Evolutionary conservation across 2,329 filamentous ascomycete genomes (phyloP).

Genomic region (Didymella glomerata): DNA sequence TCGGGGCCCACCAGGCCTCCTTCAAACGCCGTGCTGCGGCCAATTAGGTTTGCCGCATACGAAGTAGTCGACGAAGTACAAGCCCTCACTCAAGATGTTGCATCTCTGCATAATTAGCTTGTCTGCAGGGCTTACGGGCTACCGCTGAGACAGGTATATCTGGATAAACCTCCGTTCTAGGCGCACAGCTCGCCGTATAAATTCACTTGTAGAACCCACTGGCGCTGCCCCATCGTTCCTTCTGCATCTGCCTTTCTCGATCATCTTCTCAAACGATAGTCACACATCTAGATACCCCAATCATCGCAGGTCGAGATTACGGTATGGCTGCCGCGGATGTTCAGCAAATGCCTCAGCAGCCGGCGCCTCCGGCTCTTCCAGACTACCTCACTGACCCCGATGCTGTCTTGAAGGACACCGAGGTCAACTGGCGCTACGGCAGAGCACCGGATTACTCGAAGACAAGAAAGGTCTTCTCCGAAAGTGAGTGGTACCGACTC

Average conservation of each 20-base stretch:
- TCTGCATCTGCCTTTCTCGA: not conserved
- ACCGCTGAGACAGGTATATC: slow-evolving; percentile 4
- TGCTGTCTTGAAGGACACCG: slow-evolving; percentile 63
- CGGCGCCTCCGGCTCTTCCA: slow-evolving; percentile 56
- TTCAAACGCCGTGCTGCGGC: slow-evolving; percentile 10
- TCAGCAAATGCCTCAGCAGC: slow-evolving; percentile 35
- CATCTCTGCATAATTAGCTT: slow-evolving; percentile 17
- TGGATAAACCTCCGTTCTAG: slow-evolving; percentile 12
- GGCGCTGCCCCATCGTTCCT: not conserved
- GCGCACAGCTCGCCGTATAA: slow-evolving; percentile 3
- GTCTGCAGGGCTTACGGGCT: slow-evolving; percentile 13
- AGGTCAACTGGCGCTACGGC: slow-evolving; percentile 68
- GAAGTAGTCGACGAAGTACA: slow-evolving; percentile 5
- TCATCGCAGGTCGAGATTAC: slow-evolving; percentile 8
- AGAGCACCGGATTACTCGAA: slow-evolving; percentile 70
- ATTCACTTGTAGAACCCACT: not conserved
- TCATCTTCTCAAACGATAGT: not conserved
- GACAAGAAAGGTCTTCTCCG: slow-evolving; percentile 66
- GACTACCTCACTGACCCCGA: slow-evolving; percentile 68
- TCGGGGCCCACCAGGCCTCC: slow-evolving; percentile 6
- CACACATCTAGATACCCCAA: not conserved
- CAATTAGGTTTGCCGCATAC: slow-evolving; percentile 7
- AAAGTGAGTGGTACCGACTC: slow-evolving; percentile 58
- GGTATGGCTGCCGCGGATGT: slow-evolving; percentile 42
- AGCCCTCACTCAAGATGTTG: slow-evolving; percentile 11